Percentiles rank a stretch among this genome's conserved stretches.
Conservation (phyloP, 2,329 filamentous ascomycete genomes). For the Arthrocladium fulminans region DNA sequence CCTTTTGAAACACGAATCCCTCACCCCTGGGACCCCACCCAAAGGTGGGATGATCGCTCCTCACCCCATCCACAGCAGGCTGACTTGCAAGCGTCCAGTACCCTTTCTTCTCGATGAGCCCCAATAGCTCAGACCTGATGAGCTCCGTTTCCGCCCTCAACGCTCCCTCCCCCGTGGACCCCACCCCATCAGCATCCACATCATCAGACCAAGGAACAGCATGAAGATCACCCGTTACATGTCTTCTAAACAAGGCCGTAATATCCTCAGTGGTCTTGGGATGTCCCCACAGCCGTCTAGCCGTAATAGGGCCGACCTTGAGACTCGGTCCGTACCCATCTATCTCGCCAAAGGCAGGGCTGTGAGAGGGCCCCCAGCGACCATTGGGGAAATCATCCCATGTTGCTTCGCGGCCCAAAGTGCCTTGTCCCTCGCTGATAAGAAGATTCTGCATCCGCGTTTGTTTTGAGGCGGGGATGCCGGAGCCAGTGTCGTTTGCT, state of each 20-base stretch:
- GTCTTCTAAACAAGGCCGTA: conserved; percentile 67
- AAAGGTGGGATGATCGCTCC: conserved; percentile 67
- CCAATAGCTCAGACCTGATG: conserved; percentile 67
- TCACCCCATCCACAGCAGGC: conserved; percentile 79
- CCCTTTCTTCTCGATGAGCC: conserved; percentile 64
- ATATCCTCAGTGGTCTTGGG: conserved; percentile 65
- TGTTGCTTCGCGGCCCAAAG: conserved; percentile 83
- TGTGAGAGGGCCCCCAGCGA: conserved; percentile 85
- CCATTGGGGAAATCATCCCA: conserved; percentile 99
- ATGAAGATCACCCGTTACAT: conserved; percentile 68
- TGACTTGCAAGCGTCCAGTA: conserved; percentile 98
- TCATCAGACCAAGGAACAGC: conserved; percentile 94
- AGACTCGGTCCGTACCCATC: conserved; percentile 97
- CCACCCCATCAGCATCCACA: conserved; percentile 36
- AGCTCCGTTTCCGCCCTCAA: conserved; percentile 73
- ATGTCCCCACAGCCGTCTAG: conserved; percentile 74
- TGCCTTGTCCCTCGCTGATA: conserved; percentile 87
- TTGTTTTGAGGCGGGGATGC: conserved; percentile 62
- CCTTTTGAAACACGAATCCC: conserved; percentile 96
- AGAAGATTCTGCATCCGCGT: conserved; percentile 76
- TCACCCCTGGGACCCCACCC: conserved; percentile 82
- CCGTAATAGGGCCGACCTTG: conserved; percentile 78
- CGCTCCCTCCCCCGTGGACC: conserved; percentile 23
- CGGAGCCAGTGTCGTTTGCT: conserved; percentile 66
- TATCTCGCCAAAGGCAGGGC: conserved; percentile 89